Evolutionary conservation across 345 rosid species (phyloP), one percentile per base, ranked within the genome.

Genomic region (Salix caprea): DNA sequence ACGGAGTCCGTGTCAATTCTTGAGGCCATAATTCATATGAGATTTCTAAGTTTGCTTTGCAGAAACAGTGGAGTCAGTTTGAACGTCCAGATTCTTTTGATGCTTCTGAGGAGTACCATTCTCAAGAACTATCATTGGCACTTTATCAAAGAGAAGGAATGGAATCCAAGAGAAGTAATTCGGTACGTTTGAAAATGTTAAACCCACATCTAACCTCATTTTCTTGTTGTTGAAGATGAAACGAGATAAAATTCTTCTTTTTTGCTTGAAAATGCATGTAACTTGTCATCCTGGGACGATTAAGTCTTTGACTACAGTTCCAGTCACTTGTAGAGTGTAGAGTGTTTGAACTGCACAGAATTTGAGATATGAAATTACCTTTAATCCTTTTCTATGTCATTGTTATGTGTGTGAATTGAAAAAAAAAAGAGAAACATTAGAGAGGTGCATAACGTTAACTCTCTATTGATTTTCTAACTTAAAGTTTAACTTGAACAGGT

Each of bases 1-100:
- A 71, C 75, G 91, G 84, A 70, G 81, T 74, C 24, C 87, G 80
- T 62, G 79, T 84, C 18, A 80, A 88, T 80, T 83, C 90, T 78
- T 86, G 81, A 84, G 90, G 89, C 72, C 88, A 76, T 48, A 92
- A 87, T 76, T 87, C 91, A 18, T 82, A 70, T 42, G 96, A 91
- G 79, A 77, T 64, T 76, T 74, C 83, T 75, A 93, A 90, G 83
- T 84, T 73, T 80, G 78, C 88, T 70, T 82, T 88, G 88, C 85
- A 84, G 79, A 89, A 88, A 76, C 88, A 89, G 69, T 90, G 97
- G 96, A 85, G 89, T 77, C 92, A 89, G 68, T 84, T 93, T 64
- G 96, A 93, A 74, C 96, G 85, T 75, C 96, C 90, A 69, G 93
- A 93, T 86, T 92, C 97, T 3, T 93, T 91, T 85, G 94, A 92